Conservation (phyloP, 352 stramenopile species). For the Phytophthora capsici region DNA sequence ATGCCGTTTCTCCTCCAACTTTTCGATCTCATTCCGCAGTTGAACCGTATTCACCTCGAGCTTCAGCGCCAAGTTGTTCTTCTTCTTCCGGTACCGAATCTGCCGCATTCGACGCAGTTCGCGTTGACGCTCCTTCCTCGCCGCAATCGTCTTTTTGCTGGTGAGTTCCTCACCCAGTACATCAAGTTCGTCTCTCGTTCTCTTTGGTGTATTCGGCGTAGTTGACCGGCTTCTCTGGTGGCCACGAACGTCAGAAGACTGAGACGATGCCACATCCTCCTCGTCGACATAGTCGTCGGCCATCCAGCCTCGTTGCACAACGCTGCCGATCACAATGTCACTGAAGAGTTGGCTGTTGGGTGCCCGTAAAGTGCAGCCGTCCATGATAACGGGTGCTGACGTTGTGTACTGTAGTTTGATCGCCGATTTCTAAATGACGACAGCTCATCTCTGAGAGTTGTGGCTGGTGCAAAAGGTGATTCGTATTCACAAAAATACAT, state of each 20-base stretch:
- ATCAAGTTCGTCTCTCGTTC: neutral
- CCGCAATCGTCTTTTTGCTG: neutral
- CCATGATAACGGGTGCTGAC: neutral
- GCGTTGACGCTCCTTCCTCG: neutral
- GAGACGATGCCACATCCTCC: neutral
- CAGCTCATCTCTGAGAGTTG: slow-evolving; percentile 7
- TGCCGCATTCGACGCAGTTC: slow-evolving; percentile 10
- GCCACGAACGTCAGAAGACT: neutral
- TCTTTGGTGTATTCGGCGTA: neutral
- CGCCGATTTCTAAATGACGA: slow-evolving; percentile 4
- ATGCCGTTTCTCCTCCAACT: neutral
- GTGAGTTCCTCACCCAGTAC: neutral
- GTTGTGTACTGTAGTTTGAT: neutral
- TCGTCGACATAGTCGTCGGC: neutral
- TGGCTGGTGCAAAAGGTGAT: neutral
- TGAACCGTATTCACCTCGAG: slow-evolving; percentile 3
- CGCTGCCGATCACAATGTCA: slow-evolving; percentile 10
- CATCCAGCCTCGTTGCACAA: slow-evolving; percentile 6
- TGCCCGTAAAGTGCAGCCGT: slow-evolving; percentile 4
- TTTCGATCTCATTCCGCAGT: slow-evolving; percentile 1
- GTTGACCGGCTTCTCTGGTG: neutral
- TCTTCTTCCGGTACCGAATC: slow-evolving; percentile 18
- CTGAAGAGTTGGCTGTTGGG: slow-evolving; percentile 13
- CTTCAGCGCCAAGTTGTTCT: neutral
- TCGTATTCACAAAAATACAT: neutral